phyloP scores from a whole-genome alignment of 192 early-diverging fungal species.

The Podila clonocystis region DNA sequence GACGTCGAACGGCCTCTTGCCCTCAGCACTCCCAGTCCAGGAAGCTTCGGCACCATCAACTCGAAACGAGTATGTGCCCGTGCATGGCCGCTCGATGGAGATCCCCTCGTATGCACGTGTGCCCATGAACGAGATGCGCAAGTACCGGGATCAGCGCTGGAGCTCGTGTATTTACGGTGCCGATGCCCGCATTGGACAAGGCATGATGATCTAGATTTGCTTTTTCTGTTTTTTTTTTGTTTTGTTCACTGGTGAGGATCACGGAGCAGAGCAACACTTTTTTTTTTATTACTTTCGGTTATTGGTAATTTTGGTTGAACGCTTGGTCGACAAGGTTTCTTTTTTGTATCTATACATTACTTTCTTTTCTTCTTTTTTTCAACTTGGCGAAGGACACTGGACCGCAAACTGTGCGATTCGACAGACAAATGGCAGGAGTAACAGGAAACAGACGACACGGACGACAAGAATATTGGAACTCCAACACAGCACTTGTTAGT shows the following conservation, averaged over 20 bases:
- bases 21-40: slow-evolving; percentile 32
- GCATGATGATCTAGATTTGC: slow-evolving; percentile 42
- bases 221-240: neutral
- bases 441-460: too few species aligned
- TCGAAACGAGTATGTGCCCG: slow-evolving; percentile 28
- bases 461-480: too few species aligned
- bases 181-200: slow-evolving; percentile 42
- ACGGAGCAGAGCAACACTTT: neutral
- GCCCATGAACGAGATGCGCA: slow-evolving; percentile 32
- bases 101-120: slow-evolving; percentile 47
- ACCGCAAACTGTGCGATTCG: too few species aligned
- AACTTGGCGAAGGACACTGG: too few species aligned
- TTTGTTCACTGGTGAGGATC: neutral
- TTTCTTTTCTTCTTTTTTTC: neutral
- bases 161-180: slow-evolving; percentile 48
- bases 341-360: neutral
- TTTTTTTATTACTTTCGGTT: neutral
- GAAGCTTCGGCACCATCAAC: neutral
- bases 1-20: slow-evolving; percentile 7
- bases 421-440: too few species aligned
- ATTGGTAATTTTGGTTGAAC: neutral
- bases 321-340: neutral
- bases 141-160: slow-evolving; percentile 47
- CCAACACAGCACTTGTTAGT: too few species aligned
- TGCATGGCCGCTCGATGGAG: slow-evolving; percentile 48